Evolutionary conservation across 1,284 basidiomycete species (phyloP).

Genomic region (Abortiporus biennis): DNA sequence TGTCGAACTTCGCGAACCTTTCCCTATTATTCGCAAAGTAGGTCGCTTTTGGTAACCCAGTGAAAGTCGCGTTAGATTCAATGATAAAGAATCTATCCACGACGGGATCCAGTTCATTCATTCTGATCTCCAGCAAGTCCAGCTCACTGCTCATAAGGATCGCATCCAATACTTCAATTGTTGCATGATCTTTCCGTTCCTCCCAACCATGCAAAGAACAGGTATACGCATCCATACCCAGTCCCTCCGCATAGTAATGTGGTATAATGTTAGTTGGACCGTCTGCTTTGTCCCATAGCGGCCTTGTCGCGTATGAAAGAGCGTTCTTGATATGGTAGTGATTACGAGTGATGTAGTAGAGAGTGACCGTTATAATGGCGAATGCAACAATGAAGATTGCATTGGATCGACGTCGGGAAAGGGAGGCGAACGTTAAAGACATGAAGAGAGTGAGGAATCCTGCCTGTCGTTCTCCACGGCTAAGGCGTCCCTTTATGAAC

Average conservation of each 20-base stretch:
- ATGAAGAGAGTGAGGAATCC: not conserved
- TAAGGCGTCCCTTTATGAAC: no score
- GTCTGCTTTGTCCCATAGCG: constrained; percentile 55
- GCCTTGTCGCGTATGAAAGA: constrained; percentile 56
- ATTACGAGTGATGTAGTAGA: not conserved
- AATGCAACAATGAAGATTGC: no score
- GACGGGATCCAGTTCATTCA: constrained; percentile 56
- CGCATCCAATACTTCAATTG: constrained; percentile 39
- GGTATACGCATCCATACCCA: constrained; percentile 35
- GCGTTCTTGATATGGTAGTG: constrained; percentile 34
- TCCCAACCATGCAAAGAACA: constrained; percentile 56
- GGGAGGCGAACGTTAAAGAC: not conserved
- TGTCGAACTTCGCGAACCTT: constrained; percentile 45
- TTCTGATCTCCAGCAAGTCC: constrained; percentile 62
- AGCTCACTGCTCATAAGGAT: constrained; percentile 61
- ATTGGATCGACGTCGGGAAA: no score
- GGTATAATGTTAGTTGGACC: constrained; percentile 41
- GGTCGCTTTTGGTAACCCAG: constrained; percentile 51
- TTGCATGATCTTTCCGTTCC: constrained; percentile 21
- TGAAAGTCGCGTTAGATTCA: constrained; percentile 59
- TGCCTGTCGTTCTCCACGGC: no score
- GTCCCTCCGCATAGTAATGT: constrained; percentile 52
- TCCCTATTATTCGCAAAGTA: constrained; percentile 41
- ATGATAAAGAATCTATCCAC: constrained; percentile 65
- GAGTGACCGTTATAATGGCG: not conserved